Evolutionary conservation across 164 flowering plant genomes (phyloP), one percentile per base, ranked within the genome.

Genomic region (Piper betle): DNA sequence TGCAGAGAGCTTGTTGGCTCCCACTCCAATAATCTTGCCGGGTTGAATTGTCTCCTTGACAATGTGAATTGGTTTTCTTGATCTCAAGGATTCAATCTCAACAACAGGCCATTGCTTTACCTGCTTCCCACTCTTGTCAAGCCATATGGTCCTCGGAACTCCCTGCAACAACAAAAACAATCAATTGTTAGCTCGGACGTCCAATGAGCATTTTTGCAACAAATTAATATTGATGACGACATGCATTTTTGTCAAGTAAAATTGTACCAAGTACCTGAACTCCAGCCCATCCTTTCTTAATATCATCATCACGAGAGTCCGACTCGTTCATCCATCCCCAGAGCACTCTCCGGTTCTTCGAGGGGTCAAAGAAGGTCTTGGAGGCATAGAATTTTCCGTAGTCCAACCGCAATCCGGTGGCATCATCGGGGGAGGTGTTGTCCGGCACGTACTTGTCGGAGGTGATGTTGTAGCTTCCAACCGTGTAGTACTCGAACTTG

Each of bases 321-420:
- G 97, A 90, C 63, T 93, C 99, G 62, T 93, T 93, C 37, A 85
- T 81, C 99, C 99, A 93, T 4, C 89, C 96, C 97, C 87, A 88
- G 73, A 93, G 61, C 33, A 93, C 73, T 73, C 99, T 84, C 52
- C 99, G 67, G 0, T 74, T 79, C 69, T 76, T 81, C 0, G 12
- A 25, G 0, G 74, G 58, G 58, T 93, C 99, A 52, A 71, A 93
- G 66, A 93, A 93, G 0, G 92, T 62, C 72, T 93, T 93, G 0
- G 99, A 93, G 2, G 99, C 99, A 70, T 93, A 93, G 59, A 84
- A 90, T 52, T 93, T 93, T 0, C 99, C 99, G 62, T 88, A 88
- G 61, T 91, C 97, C 53, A 69, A 83, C 50, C 97, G 79, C 62
- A 91, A 61, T 6, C 96, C 97, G 0, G 56, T 68, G 74, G 85